A percentile compares a stretch with the other conserved stretches of the same genome.
phyloP scores from a whole-genome alignment of 2,329 filamentous ascomycete genomes.

The Ophidiomyces ophidiicola region DNA sequence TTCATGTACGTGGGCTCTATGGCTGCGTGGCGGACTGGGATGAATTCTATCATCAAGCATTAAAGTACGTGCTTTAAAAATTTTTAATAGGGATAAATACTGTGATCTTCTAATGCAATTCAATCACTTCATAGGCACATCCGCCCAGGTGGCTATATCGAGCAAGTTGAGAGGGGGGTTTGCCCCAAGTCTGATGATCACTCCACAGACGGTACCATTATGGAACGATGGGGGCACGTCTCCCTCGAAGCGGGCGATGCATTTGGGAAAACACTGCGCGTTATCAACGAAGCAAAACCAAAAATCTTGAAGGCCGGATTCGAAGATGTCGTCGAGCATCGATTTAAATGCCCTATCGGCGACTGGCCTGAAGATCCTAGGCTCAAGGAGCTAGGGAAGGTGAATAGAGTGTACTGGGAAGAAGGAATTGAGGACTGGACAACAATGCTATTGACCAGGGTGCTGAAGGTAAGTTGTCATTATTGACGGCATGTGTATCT shows the following conservation, averaged over 20 bases:
- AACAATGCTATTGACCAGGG: slow-evolving; percentile 7
- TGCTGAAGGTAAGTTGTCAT: slow-evolving; percentile 6
- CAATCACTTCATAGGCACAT: slow-evolving; percentile 19
- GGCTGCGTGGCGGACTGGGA: slow-evolving; percentile 27
- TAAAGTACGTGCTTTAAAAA: slow-evolving; percentile 14
- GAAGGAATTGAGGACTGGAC: slow-evolving; percentile 17
- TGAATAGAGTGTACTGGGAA: slow-evolving; percentile 9
- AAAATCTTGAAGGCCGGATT: slow-evolving; percentile 31
- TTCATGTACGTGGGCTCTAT: slow-evolving; percentile 32
- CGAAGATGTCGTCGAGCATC: slow-evolving; percentile 33
- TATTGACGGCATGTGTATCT: slow-evolving; percentile 16
- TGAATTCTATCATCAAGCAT: slow-evolving; percentile 21
- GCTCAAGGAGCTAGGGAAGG: slow-evolving; percentile 9
- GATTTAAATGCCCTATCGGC: slow-evolving; percentile 33
- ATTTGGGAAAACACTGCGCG: slow-evolving; percentile 20
- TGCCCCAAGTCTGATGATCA: slow-evolving; percentile 19
- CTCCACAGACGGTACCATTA: slow-evolving; percentile 15
- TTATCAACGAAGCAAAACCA: slow-evolving; percentile 20
- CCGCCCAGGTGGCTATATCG: slow-evolving; percentile 24
- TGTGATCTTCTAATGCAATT: not conserved
- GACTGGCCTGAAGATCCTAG: slow-evolving; percentile 23
- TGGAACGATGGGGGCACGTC: slow-evolving; percentile 16
- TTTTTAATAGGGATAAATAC: too few relatives aligned
- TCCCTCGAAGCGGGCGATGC: slow-evolving; percentile 14
- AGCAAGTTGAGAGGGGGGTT: slow-evolving; percentile 22